Evolutionary conservation across 139 green algal species (phyloP), one percentile per base, ranked within the genome.

Genomic region (Chlorella sorokiniana): DNA sequence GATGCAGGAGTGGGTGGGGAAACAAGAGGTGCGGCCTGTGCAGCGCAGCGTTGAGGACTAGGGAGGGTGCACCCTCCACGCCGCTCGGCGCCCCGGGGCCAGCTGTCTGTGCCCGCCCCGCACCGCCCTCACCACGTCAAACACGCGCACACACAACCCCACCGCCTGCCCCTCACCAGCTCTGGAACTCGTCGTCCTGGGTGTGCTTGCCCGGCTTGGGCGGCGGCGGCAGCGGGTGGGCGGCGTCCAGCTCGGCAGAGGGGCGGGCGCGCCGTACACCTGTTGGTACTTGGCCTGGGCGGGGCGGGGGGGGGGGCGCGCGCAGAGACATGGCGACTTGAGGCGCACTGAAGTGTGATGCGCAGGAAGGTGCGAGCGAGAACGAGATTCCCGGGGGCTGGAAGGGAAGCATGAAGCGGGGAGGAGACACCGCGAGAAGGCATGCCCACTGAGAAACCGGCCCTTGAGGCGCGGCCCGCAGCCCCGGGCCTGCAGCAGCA

Each of bases 201-300:
- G 76, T 75, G 78, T 86, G 82, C 6, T 84, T 72, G 56, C 72
- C 77, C 25, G 51, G 40, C 37, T 78, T 81, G 10, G 94, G 86
- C 1, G 91, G 81, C 33, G 94, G 89, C 18, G 94, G 85, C 75
- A 98, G 86, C 87, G 92, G 94, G 61, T 89, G 85, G 18, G 83
- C 64, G 33, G 88, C 84, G 80, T 98, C 93, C 44, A 98, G 44
- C 1, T 85, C 87, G 8, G 96, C 38, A 1, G 75, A 73, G 3
- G 91, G 92, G 1, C 88, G 88, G 23, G 91, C 86, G 16, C 71
- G 62, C 86, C 85, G 82, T 86, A 92, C 54, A 77, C 59, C 33
- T 77, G 31, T 23, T 54, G 29, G 69, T 88, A 92, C 69, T 75
- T 54, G 83, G 76, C 29, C 86, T 67, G 42, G 41, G 54, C 76